Base-by-base conservation (phyloP, 768 basidiomycete species). In the Ramaria rubella region DNA sequence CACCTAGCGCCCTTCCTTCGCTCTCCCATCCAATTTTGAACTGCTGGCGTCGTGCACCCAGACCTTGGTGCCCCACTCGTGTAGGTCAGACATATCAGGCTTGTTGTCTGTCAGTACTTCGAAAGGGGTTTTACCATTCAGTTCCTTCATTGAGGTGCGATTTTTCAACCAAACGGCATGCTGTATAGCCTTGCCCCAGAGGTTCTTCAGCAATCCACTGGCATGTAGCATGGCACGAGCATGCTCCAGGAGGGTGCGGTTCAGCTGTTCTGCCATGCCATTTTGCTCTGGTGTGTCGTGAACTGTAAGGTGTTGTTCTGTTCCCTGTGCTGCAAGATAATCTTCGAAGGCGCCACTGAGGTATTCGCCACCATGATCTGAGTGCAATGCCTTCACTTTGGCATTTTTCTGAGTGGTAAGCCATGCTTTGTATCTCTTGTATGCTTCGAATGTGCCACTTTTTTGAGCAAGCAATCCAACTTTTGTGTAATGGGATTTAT, bases 271-370 rank as follows among this genome's bases (percentile, higher is more conserved):
- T 4, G 76, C 72, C 15, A 78, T 59, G 0, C 78, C 75, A 54
- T 79, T 80, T 33, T 78, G 68, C 51, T 74, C 63, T 0, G 72
- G 77, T 72, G 62, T 49, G 29, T 49, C 48, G 21, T 75, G 73
- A 1, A 72, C 64, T 1, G 74, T 78, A 1, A 73, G 62, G n/a
- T 48, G 73, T 67, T 14, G 69, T 2, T 57, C 26, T 0, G 73
- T 81, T 27, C 49, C 49, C 23, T 23, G 11, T 8, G 15, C 17
- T 12, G 8, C 23, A 8, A 51, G 23, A 31, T 51, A 23, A 12
- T 11, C 8, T 31, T 11, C 30, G 31, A 51, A 51, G 11, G 15
- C 49, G 11, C 23, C 30, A 8, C 49, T 24, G 8, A 51, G 49
- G 31, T 51, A 51, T 23, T 51, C 49, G 24, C 49, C 49, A 17